Evolutionary conservation across 1,139 yeast genomes (phyloP).

Genomic region (Geotrichum klebahnii): DNA sequence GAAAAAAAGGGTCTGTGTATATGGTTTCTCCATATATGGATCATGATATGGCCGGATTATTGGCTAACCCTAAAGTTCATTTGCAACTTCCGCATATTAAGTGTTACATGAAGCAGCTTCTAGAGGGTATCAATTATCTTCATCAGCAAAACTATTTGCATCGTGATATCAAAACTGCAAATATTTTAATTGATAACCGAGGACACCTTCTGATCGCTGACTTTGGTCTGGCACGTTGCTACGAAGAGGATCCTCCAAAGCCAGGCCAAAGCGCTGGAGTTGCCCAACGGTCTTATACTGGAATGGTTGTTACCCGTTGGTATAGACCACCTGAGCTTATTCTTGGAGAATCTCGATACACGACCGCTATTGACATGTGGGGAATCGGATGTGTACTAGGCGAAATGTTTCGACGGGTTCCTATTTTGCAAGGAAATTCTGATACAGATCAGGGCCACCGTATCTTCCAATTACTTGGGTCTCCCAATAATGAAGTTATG

Average conservation of each 20-base stretch:
- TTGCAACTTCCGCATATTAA: conserved; percentile 68
- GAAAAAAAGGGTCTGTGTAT: conserved; percentile 47
- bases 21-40: conserved; percentile 94
- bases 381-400: conserved; percentile 96
- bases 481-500: conserved; percentile 65
- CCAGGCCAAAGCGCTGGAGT: conserved; percentile 55
- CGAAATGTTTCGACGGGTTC: conserved; percentile 75
- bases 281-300: conserved; percentile 66
- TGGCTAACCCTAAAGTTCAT: conserved; percentile 72
- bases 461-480: conserved; percentile 76
- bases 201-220: conserved; percentile 88
- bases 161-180: conserved; percentile 93
- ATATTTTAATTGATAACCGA: conserved; percentile 67
- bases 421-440: conserved; percentile 78
- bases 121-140: conserved; percentile 75
- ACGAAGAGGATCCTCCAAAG: conserved; percentile 67
- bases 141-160: conserved; percentile 68
- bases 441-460: conserved; percentile 88
- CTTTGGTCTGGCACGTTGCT: conserved; percentile 84
- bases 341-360: conserved; percentile 77
- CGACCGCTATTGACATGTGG: conserved; percentile 96
- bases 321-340: conserved; percentile 92
- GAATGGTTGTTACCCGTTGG: conserved; percentile 94
- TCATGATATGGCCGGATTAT: conserved; percentile 86
- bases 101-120: conserved; percentile 73